Evolutionary conservation across 148 eudicot species (phyloP), one percentile per base, ranked within the genome.

Genomic region (Chenopodium quinoa): DNA sequence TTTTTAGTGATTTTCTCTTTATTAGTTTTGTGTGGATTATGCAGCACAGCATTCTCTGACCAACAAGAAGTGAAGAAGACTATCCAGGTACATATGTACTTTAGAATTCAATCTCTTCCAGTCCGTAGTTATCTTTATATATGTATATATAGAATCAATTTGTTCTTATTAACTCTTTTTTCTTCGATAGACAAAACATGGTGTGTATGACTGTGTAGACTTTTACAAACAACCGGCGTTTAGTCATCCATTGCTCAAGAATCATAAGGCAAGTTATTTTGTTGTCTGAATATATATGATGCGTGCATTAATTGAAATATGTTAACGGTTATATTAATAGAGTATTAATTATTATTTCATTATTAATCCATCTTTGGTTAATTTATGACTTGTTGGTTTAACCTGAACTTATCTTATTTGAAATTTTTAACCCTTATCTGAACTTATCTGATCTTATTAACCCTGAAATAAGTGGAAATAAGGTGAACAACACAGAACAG

Each of bases 141-240:
- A 34, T 34, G 37, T 34, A 34, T 34, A 2, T 34, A 2, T 34
- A 34, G 37, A 34, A 34, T 34, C 3, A 34, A 34, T 34, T 34
- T 34, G 37, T 34, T 34, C 4, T 34, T 34, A 34, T 34, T 34
- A 34, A 14, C 64, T 20, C 4, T 9, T 76, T 76, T 63, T 7
- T 4, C 37, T 44, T 63, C 31, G 5, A 25, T 70, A 76, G 70
- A 76, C 70, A 2, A 34, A 63, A 25, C 17, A 76, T 63, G 79
- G 79, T 32, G 70, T 63, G 22, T 76, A 76, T 31, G 66, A 76
- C 32, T 76, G 70, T 9, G 29, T 76, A 34, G 29, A 65, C 23
- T 76, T 76, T 34, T 4, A 37, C 70, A 76, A 76, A 63, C 79
- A 76, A 63, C 78, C 37, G 5, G 40, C 78, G 10, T 75, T 75